Evolutionary conservation across 2,329 filamentous ascomycete species (phyloP), one percentile per base, ranked within the genome.

Genomic region (Calycina herbarum): DNA sequence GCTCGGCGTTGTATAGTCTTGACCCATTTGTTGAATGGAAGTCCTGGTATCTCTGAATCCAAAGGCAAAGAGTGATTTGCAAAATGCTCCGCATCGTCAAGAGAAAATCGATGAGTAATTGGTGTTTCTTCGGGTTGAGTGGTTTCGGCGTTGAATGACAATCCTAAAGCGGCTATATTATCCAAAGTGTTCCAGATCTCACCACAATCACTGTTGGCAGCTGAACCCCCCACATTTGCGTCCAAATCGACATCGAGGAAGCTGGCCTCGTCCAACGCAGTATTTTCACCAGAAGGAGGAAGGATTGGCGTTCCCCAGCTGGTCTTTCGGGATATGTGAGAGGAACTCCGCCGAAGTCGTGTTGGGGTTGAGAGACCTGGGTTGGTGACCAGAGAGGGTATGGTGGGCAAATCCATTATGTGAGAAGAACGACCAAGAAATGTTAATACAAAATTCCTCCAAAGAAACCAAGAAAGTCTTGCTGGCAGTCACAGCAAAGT

Each of bases 11-110:
- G 86, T 24, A 94, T 78, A 4, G 85, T 89, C 68, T 82, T 89
- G 78, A 94, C 86, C 90, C 91, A 94, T 75, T 85, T 89, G 57
- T 86, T 83, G 72, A 94, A 93, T 2, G 88, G 86, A 29, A 62
- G 61, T 8, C 56, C 56, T 5, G 45, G 42, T 27, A 54, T 56
- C 5, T 72, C 67, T 15, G 61, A 48, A 15, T 69, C 69, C 20
- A 66, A 57, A 10, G 65, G 66, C 20, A 66, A 24, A 13, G 64
- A 66, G 10, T 57, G 59, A 58, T 68, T 68, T 29, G 59, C 57
- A 33, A 67, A 60, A 59, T 64, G 51, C 17, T 70, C 66, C 4
- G 54, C 38, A 57, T 71, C 70, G 13, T 75, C 75, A 13, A 76
- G 59, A 24, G 70, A 70, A 58, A 76, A 76, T 40, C 73, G 64